These are phyloP conservation scores for Nicotiana otophora DNA, from an alignment of 257 asterid species.

Conservation along the genomic window DNA sequence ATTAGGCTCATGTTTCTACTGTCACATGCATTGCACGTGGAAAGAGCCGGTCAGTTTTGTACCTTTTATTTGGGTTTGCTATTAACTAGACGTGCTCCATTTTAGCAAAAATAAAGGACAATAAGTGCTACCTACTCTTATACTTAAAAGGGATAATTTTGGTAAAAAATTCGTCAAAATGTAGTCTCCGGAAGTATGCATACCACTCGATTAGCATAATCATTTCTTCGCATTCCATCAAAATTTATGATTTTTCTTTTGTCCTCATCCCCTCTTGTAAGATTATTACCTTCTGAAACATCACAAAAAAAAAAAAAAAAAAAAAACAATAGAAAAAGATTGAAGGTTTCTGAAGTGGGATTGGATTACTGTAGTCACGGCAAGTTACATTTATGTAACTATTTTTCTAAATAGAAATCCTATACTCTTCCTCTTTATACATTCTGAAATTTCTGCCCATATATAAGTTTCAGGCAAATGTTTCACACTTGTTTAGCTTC, in stretches of 20 bases:
- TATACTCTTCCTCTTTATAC: not conserved
- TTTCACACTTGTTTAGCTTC: too few species aligned
- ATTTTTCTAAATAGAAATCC: not conserved
- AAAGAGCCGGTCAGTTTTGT: too few species aligned
- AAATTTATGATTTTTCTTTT: not conserved
- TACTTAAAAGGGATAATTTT: too few species aligned
- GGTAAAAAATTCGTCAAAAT: too few species aligned
- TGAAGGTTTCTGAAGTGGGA: not conserved
- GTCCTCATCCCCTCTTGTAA: not conserved
- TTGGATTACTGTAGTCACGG: not conserved
- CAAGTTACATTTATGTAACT: not conserved
- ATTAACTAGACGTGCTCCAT: too few species aligned
- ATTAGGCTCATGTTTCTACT: too few species aligned
- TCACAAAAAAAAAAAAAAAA: not conserved
- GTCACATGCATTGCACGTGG: too few species aligned
- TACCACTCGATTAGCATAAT: not conserved
- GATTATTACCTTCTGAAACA: not conserved
- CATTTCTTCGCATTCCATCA: too few species aligned
- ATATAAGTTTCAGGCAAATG: too few species aligned
- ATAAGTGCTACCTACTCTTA: too few species aligned
- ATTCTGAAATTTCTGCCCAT: not conserved
- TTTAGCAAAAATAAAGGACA: too few species aligned
- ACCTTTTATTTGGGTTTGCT: too few species aligned
- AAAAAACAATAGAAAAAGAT: not conserved
- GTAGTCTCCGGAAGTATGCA: not conserved